Evolutionary conservation across 768 basidiomycete genomes (phyloP).

Genomic region (Podaxis sp.): DNA sequence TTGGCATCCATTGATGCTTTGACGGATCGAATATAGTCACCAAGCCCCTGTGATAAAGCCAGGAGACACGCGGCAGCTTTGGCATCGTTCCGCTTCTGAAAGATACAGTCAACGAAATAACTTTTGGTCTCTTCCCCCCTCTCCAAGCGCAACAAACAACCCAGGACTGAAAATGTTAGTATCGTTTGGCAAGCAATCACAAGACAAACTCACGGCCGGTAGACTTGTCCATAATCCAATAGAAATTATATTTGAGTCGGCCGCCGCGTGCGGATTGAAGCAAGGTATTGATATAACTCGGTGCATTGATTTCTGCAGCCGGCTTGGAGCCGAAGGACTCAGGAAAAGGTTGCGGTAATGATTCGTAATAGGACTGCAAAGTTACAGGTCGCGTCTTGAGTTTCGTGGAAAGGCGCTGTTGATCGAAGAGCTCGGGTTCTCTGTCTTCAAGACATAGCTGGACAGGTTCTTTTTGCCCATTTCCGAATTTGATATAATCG

Average conservation of each 20-base stretch:
- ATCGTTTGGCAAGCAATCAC: neutral
- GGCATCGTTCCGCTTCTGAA: conserved; percentile 62
- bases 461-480: conserved; percentile 46
- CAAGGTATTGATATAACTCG: conserved; percentile 51
- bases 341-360: conserved; percentile 64
- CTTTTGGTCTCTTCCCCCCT: conserved; percentile 50
- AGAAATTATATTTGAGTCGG: conserved; percentile 41
- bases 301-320: conserved; percentile 52
- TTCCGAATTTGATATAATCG: conserved; percentile 57
- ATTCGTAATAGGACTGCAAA: conserved; percentile 61
- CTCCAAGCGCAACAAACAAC: conserved; percentile 60
- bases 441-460: conserved; percentile 7
- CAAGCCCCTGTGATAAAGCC: conserved; percentile 64
- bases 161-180: conserved; percentile 23
- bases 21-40: conserved; percentile 52
- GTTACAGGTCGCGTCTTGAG: conserved; percentile 25
- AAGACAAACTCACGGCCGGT: conserved; percentile 41
- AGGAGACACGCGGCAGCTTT: conserved; percentile 66
- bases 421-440: conserved; percentile 6
- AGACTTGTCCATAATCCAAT: conserved; percentile 39
- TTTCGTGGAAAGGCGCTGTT: conserved; percentile 8
- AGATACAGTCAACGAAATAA: conserved; percentile 64
- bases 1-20: conserved; percentile 42
- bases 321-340: conserved; percentile 47
- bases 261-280: conserved; percentile 55